phyloP scores from a whole-genome alignment of 805 yeast genomes.

The Wickerhamomyces xylosicus region DNA sequence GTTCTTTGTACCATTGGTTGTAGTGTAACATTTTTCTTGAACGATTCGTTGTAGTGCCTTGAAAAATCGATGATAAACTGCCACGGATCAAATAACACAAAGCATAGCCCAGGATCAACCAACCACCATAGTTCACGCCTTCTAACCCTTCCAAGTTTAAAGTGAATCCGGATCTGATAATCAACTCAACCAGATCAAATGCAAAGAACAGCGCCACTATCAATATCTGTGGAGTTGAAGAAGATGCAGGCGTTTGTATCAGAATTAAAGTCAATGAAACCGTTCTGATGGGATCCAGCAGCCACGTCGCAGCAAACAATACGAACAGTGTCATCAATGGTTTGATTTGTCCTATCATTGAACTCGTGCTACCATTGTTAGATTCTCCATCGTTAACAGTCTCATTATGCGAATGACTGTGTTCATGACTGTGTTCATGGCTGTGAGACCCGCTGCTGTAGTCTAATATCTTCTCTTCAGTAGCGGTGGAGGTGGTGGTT shows the following conservation, averaged over 20 bases:
- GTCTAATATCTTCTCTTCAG: too few relatives aligned
- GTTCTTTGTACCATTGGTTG: not conserved
- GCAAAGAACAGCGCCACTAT: slow-evolving; percentile 9
- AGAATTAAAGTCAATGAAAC: slow-evolving; percentile 12
- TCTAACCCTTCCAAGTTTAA: not conserved
- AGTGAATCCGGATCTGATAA: not conserved
- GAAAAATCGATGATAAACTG: not conserved
- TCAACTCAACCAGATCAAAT: slow-evolving; percentile 1
- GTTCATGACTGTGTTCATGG: not conserved
- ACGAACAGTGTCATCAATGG: slow-evolving; percentile 2
- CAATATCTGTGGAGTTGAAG: slow-evolving; percentile 9
- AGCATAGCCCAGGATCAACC: slow-evolving; percentile 4
- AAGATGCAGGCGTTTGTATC: not conserved
- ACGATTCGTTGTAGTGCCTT: slow-evolving; percentile 1
- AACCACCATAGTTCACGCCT: not conserved
- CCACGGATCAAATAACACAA: slow-evolving; percentile 3
- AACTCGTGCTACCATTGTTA: slow-evolving; percentile 1
- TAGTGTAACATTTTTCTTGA: slow-evolving; percentile 10
- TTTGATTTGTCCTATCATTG: slow-evolving; percentile 4
- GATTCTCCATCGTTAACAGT: too few relatives aligned
- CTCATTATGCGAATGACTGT: not conserved
- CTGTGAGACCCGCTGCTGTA: too few relatives aligned
- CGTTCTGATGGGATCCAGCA: slow-evolving; percentile 17
- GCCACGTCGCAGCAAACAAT: slow-evolving; percentile 7
- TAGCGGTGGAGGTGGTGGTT: too few relatives aligned